Conservation (phyloP, 2,329 filamentous ascomycete genomes). For the Colletotrichum acutatum region DNA sequence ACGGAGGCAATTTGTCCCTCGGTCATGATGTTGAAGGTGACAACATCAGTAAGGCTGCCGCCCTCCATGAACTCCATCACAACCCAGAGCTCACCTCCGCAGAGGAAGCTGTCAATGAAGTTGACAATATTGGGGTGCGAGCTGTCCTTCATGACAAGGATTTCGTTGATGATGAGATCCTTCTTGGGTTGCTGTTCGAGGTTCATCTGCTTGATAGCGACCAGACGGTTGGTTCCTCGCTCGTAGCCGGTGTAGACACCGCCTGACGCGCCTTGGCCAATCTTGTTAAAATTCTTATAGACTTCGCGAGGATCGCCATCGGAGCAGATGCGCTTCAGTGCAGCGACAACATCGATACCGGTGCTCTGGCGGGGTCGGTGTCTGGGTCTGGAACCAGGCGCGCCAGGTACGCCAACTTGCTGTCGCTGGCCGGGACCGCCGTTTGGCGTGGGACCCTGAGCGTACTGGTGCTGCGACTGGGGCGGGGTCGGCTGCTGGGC, state of each 20-base stretch:
- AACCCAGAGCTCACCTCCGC: conserved; percentile 93
- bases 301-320: conserved; percentile 89
- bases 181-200: conserved; percentile 99
- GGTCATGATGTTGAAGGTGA: conserved; percentile 99
- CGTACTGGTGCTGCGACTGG: conserved; percentile 56
- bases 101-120: conserved; percentile 96
- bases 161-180: conserved; percentile 98
- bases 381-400: conserved; percentile 70
- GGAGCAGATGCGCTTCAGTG: conserved; percentile 89
- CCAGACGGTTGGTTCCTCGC: conserved; percentile 82
- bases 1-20: conserved; percentile 97
- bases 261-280: conserved; percentile 96
- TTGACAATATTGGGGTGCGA: conserved; percentile 99
- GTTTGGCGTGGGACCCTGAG: conserved; percentile 38
- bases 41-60: conserved; percentile 95
- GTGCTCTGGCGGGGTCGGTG: conserved; percentile 84
- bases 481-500: conserved; percentile 61
- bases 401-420: conserved; percentile 47
- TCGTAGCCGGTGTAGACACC: conserved; percentile 95
- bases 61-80: conserved; percentile 99
- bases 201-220: conserved; percentile 99
- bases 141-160: conserved; percentile 98
- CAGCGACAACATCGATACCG: conserved; percentile 82
- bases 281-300: conserved; percentile 90
- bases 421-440: conserved; percentile 48